Evolutionary conservation across 2,329 filamentous ascomycete species (phyloP).

Genomic region (Alternaria triticina): DNA sequence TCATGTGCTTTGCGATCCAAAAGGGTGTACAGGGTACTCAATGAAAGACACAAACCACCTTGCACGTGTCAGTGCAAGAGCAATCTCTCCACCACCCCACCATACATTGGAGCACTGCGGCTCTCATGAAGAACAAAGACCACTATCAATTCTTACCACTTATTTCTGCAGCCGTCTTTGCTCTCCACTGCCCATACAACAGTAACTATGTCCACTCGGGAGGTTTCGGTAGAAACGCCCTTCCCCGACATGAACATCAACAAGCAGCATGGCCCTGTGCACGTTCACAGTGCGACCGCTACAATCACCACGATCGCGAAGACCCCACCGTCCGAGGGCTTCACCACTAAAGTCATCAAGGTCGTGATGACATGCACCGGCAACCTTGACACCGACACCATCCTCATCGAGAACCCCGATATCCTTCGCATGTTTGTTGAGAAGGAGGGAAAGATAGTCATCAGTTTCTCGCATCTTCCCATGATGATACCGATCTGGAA

Average conservation of each 20-base stretch:
- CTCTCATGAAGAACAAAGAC: accelerated
- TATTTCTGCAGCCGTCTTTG: background rate
- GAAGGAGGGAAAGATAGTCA: background rate
- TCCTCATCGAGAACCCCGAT: background rate
- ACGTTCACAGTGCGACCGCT: background rate
- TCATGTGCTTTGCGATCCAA: background rate
- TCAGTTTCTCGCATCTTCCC: background rate
- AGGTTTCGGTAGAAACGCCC: background rate
- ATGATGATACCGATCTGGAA: background rate
- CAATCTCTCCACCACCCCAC: background rate
- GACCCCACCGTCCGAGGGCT: background rate
- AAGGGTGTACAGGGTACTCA: background rate
- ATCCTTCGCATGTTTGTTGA: conserved; percentile 1
- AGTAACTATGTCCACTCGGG: background rate
- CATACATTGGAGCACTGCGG: background rate
- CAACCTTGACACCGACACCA: background rate
- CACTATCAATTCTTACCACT: background rate
- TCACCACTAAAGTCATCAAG: background rate
- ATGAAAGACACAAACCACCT: background rate
- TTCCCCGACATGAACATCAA: background rate
- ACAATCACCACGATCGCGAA: background rate
- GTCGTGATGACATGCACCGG: background rate
- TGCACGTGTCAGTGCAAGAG: background rate
- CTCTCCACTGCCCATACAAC: background rate
- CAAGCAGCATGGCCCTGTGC: background rate